A percentile compares a stretch with the other conserved stretches of the same genome.
phyloP scores from a whole-genome alignment of 2,329 filamentous ascomycete species.

The Geosmithia morbida region DNA sequence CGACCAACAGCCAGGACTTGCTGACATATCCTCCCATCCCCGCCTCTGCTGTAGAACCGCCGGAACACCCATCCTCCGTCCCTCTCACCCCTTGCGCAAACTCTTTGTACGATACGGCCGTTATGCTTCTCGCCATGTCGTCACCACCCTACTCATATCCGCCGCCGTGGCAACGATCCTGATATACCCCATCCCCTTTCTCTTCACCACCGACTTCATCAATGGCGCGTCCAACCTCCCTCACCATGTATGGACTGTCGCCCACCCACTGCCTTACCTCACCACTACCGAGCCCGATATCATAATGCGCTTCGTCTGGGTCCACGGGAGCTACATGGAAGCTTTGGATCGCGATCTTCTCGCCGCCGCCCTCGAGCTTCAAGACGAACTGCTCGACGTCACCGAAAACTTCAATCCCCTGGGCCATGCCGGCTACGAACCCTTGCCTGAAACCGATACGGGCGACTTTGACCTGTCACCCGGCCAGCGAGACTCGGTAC shows the following conservation, averaged over 20 bases:
- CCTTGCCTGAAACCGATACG: slow-evolving; percentile 5
- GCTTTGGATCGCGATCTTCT: slow-evolving; percentile 54
- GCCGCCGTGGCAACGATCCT: slow-evolving; percentile 55
- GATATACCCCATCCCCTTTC: slow-evolving; percentile 61
- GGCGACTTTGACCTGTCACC: slow-evolving; percentile 22
- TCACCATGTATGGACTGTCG: slow-evolving; percentile 70
- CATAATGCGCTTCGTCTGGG: slow-evolving; percentile 71
- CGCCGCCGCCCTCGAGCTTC: slow-evolving; percentile 51
- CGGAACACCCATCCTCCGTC: slow-evolving; percentile 51
- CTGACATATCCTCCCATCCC: not conserved
- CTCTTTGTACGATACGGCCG: slow-evolving; percentile 56
- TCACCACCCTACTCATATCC: slow-evolving; percentile 60
- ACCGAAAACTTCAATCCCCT: slow-evolving; percentile 41
- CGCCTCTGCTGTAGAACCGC: slow-evolving; percentile 43
- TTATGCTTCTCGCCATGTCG: slow-evolving; percentile 57
- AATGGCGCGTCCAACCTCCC: slow-evolving; percentile 59
- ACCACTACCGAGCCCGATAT: slow-evolving; percentile 45
- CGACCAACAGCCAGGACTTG: not conserved
- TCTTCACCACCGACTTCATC: slow-evolving; percentile 58
- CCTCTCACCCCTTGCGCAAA: slow-evolving; percentile 49
- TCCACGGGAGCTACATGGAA: slow-evolving; percentile 69
- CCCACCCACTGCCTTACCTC: slow-evolving; percentile 43
- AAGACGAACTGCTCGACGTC: slow-evolving; percentile 52
- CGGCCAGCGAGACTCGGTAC: slow-evolving; percentile 36
- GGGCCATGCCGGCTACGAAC: slow-evolving; percentile 8